These are phyloP conservation scores for Nevesoporus exiguus DNA, from an alignment of 768 basidiomycete genomes.

Conservation along the genomic window DNA sequence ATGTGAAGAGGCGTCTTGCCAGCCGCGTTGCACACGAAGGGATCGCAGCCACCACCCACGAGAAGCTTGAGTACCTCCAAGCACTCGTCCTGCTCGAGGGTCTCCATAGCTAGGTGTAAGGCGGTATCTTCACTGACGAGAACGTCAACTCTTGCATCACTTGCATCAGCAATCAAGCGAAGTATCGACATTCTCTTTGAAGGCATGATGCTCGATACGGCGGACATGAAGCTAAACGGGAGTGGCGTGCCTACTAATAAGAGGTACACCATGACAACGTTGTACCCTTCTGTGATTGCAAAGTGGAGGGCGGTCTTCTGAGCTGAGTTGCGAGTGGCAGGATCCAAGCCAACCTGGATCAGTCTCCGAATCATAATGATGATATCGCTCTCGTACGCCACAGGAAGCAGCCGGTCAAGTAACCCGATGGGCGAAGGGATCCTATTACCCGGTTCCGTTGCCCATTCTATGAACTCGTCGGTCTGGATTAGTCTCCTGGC, in stretches of 20 bases:
- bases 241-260: background rate
- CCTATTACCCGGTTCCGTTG: background rate
- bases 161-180: background rate
- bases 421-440: background rate
- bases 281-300: constrained; percentile 4
- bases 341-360: constrained; percentile 3
- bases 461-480: constrained; percentile 9
- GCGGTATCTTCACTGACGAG: background rate
- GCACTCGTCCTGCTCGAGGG: background rate
- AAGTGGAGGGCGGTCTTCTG: background rate
- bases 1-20: background rate
- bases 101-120: background rate
- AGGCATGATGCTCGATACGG: no score
- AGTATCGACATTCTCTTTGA: background rate
- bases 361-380: constrained; percentile 10
- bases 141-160: background rate
- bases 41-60: constrained; percentile 1
- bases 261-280: background rate
- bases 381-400: constrained; percentile 6
- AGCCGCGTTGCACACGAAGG: background rate
- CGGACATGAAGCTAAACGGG: no score
- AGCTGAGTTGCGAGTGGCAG: background rate
- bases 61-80: background rate
- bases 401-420: constrained; percentile 1
- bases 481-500: constrained; percentile 6